Percentiles rank a stretch among this genome's conserved stretches.
These are phyloP conservation scores for Thelonectria rubi DNA, from an alignment of 2,329 filamentous ascomycete species.

Conservation along the genomic window DNA sequence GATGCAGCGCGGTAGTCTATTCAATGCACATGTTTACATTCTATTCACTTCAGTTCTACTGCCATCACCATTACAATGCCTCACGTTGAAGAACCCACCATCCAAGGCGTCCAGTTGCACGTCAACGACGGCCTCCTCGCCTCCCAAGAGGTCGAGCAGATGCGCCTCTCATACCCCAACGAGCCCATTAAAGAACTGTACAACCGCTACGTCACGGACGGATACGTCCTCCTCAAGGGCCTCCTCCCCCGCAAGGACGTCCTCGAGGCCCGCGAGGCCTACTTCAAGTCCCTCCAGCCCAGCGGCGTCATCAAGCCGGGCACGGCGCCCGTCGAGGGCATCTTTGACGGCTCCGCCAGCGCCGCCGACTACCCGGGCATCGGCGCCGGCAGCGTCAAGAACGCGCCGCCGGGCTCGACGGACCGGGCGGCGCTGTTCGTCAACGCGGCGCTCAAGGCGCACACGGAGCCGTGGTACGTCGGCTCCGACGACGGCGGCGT, in stretches of 20 bases:
- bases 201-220: slow-evolving; percentile 50
- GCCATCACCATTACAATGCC: slow-evolving; percentile 11
- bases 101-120: slow-evolving; percentile 31
- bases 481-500: slow-evolving; percentile 25
- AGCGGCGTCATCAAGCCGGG: slow-evolving; percentile 65
- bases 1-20: background rate
- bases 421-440: slow-evolving; percentile 39
- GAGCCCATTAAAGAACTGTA: slow-evolving; percentile 58
- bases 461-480: slow-evolving; percentile 60
- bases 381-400: slow-evolving; percentile 59
- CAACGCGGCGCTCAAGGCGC: slow-evolving; percentile 60
- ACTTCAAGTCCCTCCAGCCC: slow-evolving; percentile 62
- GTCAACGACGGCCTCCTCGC: slow-evolving; percentile 51
- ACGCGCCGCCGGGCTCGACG: slow-evolving; percentile 55
- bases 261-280: slow-evolving; percentile 58
- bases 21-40: background rate
- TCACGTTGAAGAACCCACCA: slow-evolving; percentile 23
- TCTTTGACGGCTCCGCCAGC: slow-evolving; percentile 50
- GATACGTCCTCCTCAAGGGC: slow-evolving; percentile 65
- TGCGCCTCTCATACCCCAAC: slow-evolving; percentile 54
- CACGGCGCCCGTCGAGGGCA: slow-evolving; percentile 60
- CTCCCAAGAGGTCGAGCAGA: slow-evolving; percentile 52
- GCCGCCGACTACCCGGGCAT: slow-evolving; percentile 46
- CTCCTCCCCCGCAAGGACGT: slow-evolving; percentile 63
- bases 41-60: background rate